Base-by-base conservation (phyloP, 441 rosid species). In the Adansonia madagascariensis region DNA sequence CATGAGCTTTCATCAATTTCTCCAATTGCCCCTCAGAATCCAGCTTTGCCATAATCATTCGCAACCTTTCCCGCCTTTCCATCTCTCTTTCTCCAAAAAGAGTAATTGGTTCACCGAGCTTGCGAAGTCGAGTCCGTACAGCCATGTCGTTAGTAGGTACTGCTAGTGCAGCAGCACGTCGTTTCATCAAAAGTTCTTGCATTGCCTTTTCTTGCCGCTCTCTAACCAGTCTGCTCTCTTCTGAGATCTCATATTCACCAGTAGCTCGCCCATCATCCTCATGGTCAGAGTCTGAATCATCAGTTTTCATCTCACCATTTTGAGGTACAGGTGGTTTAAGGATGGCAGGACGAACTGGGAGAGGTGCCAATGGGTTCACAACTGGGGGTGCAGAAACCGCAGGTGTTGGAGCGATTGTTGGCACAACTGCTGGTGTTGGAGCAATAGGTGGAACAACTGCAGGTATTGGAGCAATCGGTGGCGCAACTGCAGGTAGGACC, bases 111-210 rank as follows among this genome's bases (percentile, higher is more conserved):
- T 94, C 95, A 50, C 93, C 97, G 4, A 92, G 93, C 55, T 93
- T 84, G 53, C 97, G 92, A 72, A 92, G 98, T 11, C 97, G 93
- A 35, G 93, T 88, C 22, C 98, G 86, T n/a, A 92, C 97, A 14
- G 97, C 84, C 87, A 83, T 89, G 84, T 95, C 98, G 82, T 95
- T 95, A 17, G 98, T 92, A 18, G 98, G 99, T 77, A 95, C 98
- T 0, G 97, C 99, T 3, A 95, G 83, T 55, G 97, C 99, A 79
- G 97, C 90, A 52, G 95, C 97, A 2, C 91, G 93, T 12, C 98
- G 86, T 85, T 89, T 92, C 91, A 94, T 77, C 81, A 91, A 22
- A 78, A 94, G 76, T 9, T 94, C 97, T 59, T 92, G 97, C 81
- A 87, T 78, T 24, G 97, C 95, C 89, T 91, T 95, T 75, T 94